Evolutionary conservation across 768 basidiomycete genomes (phyloP), one percentile per base, ranked within the genome.

Genomic region (Floccularia luteovirens): DNA sequence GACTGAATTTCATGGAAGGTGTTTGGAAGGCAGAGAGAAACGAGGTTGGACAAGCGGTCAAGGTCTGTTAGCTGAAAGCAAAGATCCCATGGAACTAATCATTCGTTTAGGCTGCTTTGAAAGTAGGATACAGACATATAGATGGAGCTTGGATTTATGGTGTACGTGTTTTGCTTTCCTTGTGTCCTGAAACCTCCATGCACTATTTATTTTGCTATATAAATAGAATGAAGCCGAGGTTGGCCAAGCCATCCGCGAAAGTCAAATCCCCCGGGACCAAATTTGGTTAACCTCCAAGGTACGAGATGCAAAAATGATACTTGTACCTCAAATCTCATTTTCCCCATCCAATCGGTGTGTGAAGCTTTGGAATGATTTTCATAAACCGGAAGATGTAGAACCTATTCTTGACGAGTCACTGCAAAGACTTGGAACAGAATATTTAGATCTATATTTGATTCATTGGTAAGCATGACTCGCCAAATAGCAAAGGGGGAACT

Each of bases 391-490:
- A 43, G 79, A 85, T 48, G 70, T 89, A 19, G 84, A 86, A 51
- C 49, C 70, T 1, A 69, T 67, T 8, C 66, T 89, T 6, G 79
- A 87, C 48, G 78, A 86, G 43, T 77, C 82, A 0, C 67, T 86
- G 5, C 45, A 58, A 6, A 72, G 66, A 46, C 72, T 88, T 2
- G 72, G 73, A 2, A 78, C 75, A 1, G 71, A 80, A 30, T 88
- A 89, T 56, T 67, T 91, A 37, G 87, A 90, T 55, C 56, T 90
- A 35, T 90, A 89, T 54, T 62, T 91, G 36, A 83, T 89, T 43
- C 85, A 88, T 52, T 90, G 84, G 84, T 82, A 50, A 12, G 61
- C 48, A 10, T 41, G 37, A 38, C 40, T 42, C 31, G 13, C 21
- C 5, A 11, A 22, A 25, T 34, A 14, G 16, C 33, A 12, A n/a